Percentiles rank a stretch among this genome's conserved stretches.
These are phyloP conservation scores for Boletus eberwhitei DNA, from an alignment of 768 basidiomycete genomes.

Conservation along the genomic window DNA sequence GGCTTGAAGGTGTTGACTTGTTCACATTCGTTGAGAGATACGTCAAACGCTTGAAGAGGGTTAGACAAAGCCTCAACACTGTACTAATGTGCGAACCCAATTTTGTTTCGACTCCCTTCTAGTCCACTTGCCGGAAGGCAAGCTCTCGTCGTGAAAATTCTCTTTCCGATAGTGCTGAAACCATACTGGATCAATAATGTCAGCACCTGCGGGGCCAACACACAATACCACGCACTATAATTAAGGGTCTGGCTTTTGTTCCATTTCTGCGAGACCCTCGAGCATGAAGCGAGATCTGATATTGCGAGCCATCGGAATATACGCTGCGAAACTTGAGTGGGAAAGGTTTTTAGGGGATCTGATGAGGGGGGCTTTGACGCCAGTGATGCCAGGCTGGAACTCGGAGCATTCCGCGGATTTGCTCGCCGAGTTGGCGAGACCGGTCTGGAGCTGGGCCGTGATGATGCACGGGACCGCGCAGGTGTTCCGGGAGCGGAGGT, in stretches of 20 bases:
- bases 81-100: constrained; percentile 50
- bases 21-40: constrained; percentile 40
- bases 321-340: constrained; percentile 77
- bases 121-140: constrained; percentile 86
- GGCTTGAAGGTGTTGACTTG: constrained; percentile 38
- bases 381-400: constrained; percentile 26
- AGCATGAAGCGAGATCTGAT: constrained; percentile 69
- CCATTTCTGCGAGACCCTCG: constrained; percentile 85
- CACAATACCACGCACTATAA: constrained; percentile 55
- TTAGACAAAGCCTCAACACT: constrained; percentile 11
- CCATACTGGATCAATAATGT: constrained; percentile 61
- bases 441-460: constrained; percentile 47
- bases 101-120: constrained; percentile 91
- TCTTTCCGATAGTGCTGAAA: constrained; percentile 89
- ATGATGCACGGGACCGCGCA: constrained; percentile 53
- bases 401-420: constrained; percentile 22
- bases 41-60: constrained; percentile 47
- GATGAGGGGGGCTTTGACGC: constrained; percentile 19
- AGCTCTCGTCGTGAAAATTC: constrained; percentile 75
- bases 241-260: constrained; percentile 85
- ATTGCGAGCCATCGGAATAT: constrained; percentile 66
- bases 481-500: constrained; percentile 69
- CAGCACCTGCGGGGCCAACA: neutral
- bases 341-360: constrained; percentile 69
- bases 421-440: constrained; percentile 32